Base-by-base conservation (phyloP, 2,329 filamentous ascomycete genomes). In the Exophiala phaeomuriformis region DNA sequence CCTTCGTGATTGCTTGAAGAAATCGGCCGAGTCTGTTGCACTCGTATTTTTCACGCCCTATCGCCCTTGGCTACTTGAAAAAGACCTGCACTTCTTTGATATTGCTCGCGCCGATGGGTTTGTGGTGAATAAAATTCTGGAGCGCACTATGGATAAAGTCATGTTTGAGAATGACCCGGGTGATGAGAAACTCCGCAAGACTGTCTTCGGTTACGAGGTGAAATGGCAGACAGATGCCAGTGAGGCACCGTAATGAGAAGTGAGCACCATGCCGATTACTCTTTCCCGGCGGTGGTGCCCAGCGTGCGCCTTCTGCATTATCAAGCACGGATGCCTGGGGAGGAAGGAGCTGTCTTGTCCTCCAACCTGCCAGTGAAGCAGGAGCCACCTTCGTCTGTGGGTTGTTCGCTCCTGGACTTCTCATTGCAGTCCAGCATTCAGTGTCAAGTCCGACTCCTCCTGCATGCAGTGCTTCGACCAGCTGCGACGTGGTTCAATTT, bases 41-140 rank as follows among this genome's bases (percentile, higher is more conserved):
- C 80, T 90, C 63, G 90, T 96, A 5, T 94, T 96, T 69, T 97
- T 96, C 73, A 95, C 90, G 0, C 90, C 88, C 19, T 95, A 97
- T 71, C 78, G 93, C 58, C 90, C 91, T 1, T 96, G 90, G 90
- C 75, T 96, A 65, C 77, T 86, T 64, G 79, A 90, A 58, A 86
- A 89, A 69, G 93, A 95, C 65, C 75, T 95, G 67, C 80, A 79
- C 3, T 96, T 96, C 73, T 96, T 96, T 66, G 86, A 90, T 46
- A 65, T 90, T 53, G 87, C 85, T 3, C 75, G 80, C 55, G 79
- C 80, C 48, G 77, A 75, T 46, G 90, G 89, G 0, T 86, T 96
- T 56, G 71, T 71, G 10, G 90, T 95, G 2, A 83, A 84, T 59
- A 88, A 91, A 73, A 77, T 95, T 33, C 75, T 90, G 45, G 88